Evolutionary conservation across 225 moss, liverwort and hornwort genomes (phyloP).

Genomic region (Neckera pumila): DNA sequence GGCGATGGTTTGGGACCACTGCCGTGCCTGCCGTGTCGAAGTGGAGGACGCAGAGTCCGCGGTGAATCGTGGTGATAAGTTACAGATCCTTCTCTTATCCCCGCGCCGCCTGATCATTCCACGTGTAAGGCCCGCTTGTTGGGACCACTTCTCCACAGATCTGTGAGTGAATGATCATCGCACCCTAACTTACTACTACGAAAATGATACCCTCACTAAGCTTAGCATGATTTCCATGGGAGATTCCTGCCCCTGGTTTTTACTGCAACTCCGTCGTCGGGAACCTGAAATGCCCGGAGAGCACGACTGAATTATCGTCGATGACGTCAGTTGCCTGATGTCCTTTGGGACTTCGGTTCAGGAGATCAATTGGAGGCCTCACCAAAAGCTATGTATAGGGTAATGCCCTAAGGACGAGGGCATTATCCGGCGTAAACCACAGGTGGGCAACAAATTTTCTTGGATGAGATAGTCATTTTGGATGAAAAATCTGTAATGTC

Average conservation of each 20-base stretch:
- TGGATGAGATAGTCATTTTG: no score
- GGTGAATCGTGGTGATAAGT: background rate
- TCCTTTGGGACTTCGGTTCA: background rate
- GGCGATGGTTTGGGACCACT: background rate
- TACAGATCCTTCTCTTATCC: background rate
- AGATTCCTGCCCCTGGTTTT: background rate
- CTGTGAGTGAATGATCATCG: no score
- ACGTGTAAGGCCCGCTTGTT: background rate
- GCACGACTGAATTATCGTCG: background rate
- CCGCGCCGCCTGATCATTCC: background rate
- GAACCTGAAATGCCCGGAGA: background rate
- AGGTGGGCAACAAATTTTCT: no score
- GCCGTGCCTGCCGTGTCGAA: no score
- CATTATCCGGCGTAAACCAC: no score
- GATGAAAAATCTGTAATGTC: no score
- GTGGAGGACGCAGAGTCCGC: background rate
- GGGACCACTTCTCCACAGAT: background rate
- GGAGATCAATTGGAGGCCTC: no score
- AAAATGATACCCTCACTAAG: background rate
- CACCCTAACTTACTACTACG: no score
- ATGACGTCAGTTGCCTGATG: no score
- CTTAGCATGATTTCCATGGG: background rate
- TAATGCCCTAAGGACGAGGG: no score
- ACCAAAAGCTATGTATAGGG: no score
- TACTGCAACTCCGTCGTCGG: background rate